Conservation (phyloP, 1,284 basidiomycete species). For the Porogramme epimiltina region DNA sequence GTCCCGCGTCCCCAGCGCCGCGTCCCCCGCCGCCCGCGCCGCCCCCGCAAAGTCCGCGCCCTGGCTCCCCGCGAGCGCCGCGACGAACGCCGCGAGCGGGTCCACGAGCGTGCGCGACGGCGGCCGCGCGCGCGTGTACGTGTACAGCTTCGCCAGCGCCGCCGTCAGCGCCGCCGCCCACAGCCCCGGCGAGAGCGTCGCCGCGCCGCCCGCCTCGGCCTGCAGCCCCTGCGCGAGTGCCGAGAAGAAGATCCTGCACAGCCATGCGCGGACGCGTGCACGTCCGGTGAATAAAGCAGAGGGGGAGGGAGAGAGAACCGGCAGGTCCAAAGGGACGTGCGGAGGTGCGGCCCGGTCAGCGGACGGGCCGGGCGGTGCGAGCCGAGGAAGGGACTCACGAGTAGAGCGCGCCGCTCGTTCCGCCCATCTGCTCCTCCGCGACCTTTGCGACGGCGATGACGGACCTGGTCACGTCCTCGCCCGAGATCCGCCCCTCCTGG, state of each 20-base stretch:
- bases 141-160: slow-evolving; percentile 77
- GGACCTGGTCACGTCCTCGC: slow-evolving; percentile 62
- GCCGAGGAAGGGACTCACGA: slow-evolving; percentile 53
- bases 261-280: background rate
- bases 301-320: background rate
- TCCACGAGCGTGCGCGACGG: slow-evolving; percentile 92
- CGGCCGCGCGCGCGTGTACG: slow-evolving; percentile 86
- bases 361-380: background rate
- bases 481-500: slow-evolving; percentile 51
- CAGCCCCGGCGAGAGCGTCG: slow-evolving; percentile 45
- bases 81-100: slow-evolving; percentile 85
- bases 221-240: slow-evolving; percentile 80
- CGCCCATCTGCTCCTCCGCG: slow-evolving; percentile 88
- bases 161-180: slow-evolving; percentile 66
- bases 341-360: background rate
- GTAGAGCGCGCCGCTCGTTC: slow-evolving; percentile 90
- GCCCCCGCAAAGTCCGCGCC: slow-evolving; percentile 52
- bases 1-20: slow-evolving; percentile 74
- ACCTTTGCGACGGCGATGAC: slow-evolving; percentile 74
- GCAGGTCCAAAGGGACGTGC: background rate
- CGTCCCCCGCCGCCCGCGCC: slow-evolving; percentile 63
- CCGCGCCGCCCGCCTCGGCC: slow-evolving; percentile 32
- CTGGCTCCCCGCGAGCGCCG: slow-evolving; percentile 42
- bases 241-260: slow-evolving; percentile 81
- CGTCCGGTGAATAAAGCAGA: background rate